A percentile compares a stretch with the other conserved stretches of the same genome.
Evolutionary conservation across 2,329 filamentous ascomycete species (phyloP).

Genomic region (Microcyclospora pomicola): DNA sequence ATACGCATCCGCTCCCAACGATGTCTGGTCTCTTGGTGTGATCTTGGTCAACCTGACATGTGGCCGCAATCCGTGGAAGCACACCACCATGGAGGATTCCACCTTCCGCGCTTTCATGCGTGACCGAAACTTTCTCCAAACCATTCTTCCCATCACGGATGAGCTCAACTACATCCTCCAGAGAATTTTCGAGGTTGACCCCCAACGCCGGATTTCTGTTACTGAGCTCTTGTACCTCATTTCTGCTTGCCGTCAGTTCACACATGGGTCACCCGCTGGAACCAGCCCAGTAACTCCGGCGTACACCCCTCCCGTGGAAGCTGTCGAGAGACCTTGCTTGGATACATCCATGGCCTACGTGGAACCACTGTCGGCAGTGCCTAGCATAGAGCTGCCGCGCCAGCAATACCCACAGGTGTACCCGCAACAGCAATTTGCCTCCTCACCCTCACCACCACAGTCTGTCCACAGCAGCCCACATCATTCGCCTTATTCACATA

Average conservation of each 20-base stretch:
- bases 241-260: conserved; percentile 62
- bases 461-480: conserved; percentile 17
- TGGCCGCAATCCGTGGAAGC: conserved; percentile 97
- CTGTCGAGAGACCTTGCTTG: conserved; percentile 6
- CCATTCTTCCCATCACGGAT: conserved; percentile 79
- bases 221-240: conserved; percentile 67
- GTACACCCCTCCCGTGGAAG: conserved; percentile 28
- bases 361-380: conserved; percentile 10
- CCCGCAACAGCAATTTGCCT: background rate
- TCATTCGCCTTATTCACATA: conserved; percentile 16
- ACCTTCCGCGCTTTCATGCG: conserved; percentile 85
- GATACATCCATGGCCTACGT: too few relatives aligned
- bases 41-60: conserved; percentile 96
- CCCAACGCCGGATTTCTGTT: conserved; percentile 68
- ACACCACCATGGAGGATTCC: conserved; percentile 81
- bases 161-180: conserved; percentile 80
- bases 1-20: conserved; percentile 88
- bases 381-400: conserved; percentile 17
- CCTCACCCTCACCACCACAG: conserved; percentile 11
- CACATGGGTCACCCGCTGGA: conserved; percentile 31
- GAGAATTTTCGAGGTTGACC: conserved; percentile 77
- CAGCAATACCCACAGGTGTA: conserved; percentile 12
- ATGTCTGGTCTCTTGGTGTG: conserved; percentile 96
- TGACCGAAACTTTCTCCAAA: conserved; percentile 75
- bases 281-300: conserved; percentile 30